Evolutionary conservation across 495 filamentous ascomycete genomes (phyloP).

Genomic region (Tuber aestivum): DNA sequence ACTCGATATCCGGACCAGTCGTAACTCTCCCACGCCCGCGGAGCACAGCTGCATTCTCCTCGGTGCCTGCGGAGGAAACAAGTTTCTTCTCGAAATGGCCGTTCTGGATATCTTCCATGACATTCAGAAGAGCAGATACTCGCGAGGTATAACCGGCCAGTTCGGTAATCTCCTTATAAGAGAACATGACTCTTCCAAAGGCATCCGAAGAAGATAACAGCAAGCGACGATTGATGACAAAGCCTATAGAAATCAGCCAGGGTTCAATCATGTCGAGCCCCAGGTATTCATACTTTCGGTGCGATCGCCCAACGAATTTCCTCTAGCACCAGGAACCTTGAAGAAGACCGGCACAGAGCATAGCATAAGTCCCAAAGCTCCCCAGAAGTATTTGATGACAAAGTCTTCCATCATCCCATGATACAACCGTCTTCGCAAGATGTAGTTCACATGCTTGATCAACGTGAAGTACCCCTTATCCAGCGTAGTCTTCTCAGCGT

Average conservation of each 20-base stretch:
- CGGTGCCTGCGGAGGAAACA: constrained; percentile 75
- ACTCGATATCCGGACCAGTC: constrained; percentile 77
- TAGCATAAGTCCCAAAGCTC: constrained; percentile 83
- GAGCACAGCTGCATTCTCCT: constrained; percentile 71
- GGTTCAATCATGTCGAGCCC: background rate
- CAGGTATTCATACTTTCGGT: constrained; percentile 65
- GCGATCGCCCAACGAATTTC: constrained; percentile 74
- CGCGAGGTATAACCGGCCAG: constrained; percentile 91
- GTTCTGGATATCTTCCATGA: constrained; percentile 85
- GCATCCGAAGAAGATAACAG: constrained; percentile 88
- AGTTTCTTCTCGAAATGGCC: constrained; percentile 94
- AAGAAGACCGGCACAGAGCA: constrained; percentile 96
- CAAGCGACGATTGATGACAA: constrained; percentile 90
- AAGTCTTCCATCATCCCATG: constrained; percentile 99
- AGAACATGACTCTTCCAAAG: constrained; percentile 95
- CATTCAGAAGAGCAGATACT: constrained; percentile 78
- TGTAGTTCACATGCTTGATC: constrained; percentile 98
- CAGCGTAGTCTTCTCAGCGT: constrained; percentile 91
- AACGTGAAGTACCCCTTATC: constrained; percentile 98
- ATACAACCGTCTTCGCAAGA: constrained; percentile 79
- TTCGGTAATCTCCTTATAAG: constrained; percentile 93
- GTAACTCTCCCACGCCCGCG: constrained; percentile 68
- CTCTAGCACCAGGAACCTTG: constrained; percentile 70
- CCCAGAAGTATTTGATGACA: constrained; percentile 99
- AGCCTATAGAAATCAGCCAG: constrained; percentile 48